Evolutionary conservation across 768 basidiomycete species (phyloP).

Genomic region (Lentinula sp.): DNA sequence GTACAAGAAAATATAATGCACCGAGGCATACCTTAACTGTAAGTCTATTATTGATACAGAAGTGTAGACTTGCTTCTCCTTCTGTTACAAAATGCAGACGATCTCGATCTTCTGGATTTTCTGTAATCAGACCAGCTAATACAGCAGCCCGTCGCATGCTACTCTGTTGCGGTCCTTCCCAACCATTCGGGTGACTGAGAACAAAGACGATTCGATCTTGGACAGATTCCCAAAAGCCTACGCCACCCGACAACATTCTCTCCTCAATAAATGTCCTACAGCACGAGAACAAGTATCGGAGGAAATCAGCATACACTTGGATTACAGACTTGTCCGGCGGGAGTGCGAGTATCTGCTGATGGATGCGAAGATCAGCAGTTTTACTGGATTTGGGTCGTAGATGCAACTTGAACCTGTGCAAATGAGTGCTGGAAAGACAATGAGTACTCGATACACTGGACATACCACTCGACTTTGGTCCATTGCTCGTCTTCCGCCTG

Average conservation of each 20-base stretch:
- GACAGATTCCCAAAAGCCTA: slow-evolving; percentile 37
- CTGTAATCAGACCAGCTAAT: slow-evolving; percentile 41
- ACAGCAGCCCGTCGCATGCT: slow-evolving; percentile 51
- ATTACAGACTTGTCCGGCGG: slow-evolving; percentile 34
- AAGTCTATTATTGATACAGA: slow-evolving; percentile 42
- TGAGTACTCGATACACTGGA: slow-evolving; percentile 10
- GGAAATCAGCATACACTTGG: slow-evolving; percentile 44
- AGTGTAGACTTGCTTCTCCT: slow-evolving; percentile 58
- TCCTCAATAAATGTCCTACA: slow-evolving; percentile 41
- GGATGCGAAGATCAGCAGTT: slow-evolving; percentile 8
- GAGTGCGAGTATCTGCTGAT: slow-evolving; percentile 26
- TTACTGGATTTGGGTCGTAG: slow-evolving; percentile 20
- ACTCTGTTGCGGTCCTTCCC: slow-evolving; percentile 55
- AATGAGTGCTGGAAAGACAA: background rate
- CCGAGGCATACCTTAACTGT: slow-evolving; percentile 22
- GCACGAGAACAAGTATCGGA: slow-evolving; percentile 40
- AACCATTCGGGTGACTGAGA: slow-evolving; percentile 59
- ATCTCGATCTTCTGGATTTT: slow-evolving; percentile 27
- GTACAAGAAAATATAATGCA: slow-evolving; percentile 8
- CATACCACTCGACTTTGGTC: slow-evolving; percentile 39
- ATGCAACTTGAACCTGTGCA: slow-evolving; percentile 31
- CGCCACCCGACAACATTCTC: slow-evolving; percentile 35
- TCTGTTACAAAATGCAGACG: slow-evolving; percentile 56
- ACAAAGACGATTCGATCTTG: slow-evolving; percentile 41
- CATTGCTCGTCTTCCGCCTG: slow-evolving; percentile 36